Conservation (phyloP, 2,329 filamentous ascomycete genomes). For the Geosmithia flava region DNA sequence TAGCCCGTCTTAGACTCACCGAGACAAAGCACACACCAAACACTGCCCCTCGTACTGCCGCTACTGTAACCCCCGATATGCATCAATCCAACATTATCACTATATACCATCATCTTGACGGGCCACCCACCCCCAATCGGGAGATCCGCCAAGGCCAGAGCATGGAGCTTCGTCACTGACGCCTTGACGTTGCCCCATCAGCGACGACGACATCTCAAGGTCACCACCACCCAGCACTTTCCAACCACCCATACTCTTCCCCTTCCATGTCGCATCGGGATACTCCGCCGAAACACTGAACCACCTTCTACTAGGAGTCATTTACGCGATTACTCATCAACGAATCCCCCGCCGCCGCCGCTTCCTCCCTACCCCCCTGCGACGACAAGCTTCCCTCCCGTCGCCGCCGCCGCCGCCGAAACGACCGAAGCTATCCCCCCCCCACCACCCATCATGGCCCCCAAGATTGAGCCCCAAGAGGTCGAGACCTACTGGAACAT, state of each 20-base stretch:
- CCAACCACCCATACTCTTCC: neutral
- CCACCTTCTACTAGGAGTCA: too few species aligned
- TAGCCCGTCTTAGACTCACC: too few species aligned
- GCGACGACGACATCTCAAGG: neutral
- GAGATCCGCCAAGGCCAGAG: neutral
- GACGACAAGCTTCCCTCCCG: neutral
- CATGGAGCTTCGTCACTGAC: neutral
- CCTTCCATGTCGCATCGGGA: neutral
- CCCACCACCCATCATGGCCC: conserved; percentile 37
- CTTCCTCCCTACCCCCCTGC: neutral
- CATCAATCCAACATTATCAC: neutral
- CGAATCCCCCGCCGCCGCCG: too few species aligned
- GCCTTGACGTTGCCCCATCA: neutral
- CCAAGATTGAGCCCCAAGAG: conserved; percentile 49
- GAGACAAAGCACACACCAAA: too few species aligned
- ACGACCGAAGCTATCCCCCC: too few species aligned
- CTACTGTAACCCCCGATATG: neutral
- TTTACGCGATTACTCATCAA: neutral
- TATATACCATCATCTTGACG: neutral
- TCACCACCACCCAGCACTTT: neutral
- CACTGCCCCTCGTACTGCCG: too few species aligned
- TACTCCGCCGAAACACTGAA: neutral
- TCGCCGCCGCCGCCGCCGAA: neutral
- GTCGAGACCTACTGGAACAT: conserved; percentile 58
- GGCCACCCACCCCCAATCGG: neutral